Base-by-base conservation (phyloP, 768 basidiomycete species). In the Tylopilus sp. region DNA sequence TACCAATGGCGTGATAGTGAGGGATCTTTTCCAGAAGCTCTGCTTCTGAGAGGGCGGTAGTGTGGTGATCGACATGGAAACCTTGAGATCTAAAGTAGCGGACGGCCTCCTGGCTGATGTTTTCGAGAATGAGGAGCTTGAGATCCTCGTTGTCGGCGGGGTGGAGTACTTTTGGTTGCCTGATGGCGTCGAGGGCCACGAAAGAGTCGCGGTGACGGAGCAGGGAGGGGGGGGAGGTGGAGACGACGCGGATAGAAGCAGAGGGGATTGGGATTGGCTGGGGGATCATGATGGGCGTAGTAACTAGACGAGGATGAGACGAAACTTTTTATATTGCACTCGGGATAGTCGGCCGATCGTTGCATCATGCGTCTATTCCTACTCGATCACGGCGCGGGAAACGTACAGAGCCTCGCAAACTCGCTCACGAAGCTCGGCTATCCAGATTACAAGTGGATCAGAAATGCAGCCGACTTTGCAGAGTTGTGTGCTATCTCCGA, bases 341-440 rank as follows among this genome's bases (percentile, higher is more conserved):
- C 31, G 13, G 31, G 31, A 13, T 4, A 12, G 33, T 28, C 28
- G 46, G 11, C 46, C 46, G 46, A 47, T 40, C 25, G 18, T 11
- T 7, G 2, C 36, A n/a, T 44, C 52, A 80, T 80, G 79, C 71
- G 68, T 52, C 83, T 97, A 57, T 98, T 85, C 71, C 82, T 98
- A 61, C 86, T 98, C 57, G 95, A 98, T 70, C 97, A 98, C 66
- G 95, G 95, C 68, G 95, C 95, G 46, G 95, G 95, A 20, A 98
- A 94, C 65, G 91, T 93, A 41, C 86, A 86, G 73, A 92, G 89
- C 63, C 83, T 98, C 36, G 95, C 95, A 25, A 98, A 98, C 69
- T 89, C 95, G 2, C 77, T 98, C 58, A 79, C 72, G 40, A 81
- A 81, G 51, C 83, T 98, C 1, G 95, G 95, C 15, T 83, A 91